phyloP scores from a whole-genome alignment of 2,329 filamentous ascomycete species.

The Aciculosporium take region DNA sequence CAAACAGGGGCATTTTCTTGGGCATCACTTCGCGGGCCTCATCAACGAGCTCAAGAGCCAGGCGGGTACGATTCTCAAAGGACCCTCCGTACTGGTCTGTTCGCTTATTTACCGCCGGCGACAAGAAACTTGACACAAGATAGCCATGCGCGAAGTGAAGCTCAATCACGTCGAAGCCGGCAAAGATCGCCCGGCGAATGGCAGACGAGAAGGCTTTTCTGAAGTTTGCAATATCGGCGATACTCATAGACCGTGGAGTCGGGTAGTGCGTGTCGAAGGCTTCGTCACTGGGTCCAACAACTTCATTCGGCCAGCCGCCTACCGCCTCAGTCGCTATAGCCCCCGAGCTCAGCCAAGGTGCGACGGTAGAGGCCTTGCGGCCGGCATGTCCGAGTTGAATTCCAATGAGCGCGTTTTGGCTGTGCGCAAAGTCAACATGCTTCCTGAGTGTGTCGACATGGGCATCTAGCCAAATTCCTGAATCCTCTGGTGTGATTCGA shows the following conservation, averaged over 20 bases:
- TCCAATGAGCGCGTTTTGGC: conserved; percentile 59
- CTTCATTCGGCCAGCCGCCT: conserved; percentile 43
- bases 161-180: conserved; percentile 25
- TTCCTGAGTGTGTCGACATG: conserved; percentile 60
- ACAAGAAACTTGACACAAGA: conserved; percentile 43
- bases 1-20: conserved; percentile 52
- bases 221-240: conserved; percentile 46
- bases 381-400: conserved; percentile 78
- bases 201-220: conserved; percentile 43
- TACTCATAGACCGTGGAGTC: conserved; percentile 45
- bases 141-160: conserved; percentile 46
- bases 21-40: conserved; percentile 48
- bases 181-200: conserved; percentile 39
- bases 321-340: conserved; percentile 37
- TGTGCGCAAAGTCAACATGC: conserved; percentile 66
- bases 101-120: conserved; percentile 30
- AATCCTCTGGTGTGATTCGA: conserved; percentile 68
- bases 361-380: conserved; percentile 46
- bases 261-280: conserved; percentile 44
- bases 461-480: conserved; percentile 69
- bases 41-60: conserved; percentile 45
- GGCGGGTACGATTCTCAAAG: conserved; percentile 30
- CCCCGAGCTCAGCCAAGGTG: conserved; percentile 45
- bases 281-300: conserved; percentile 36
- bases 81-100: conserved; percentile 36